These are phyloP conservation scores for Elongisporangium senticosum DNA, from an alignment of 352 stramenopile species.

Conservation along the genomic window DNA sequence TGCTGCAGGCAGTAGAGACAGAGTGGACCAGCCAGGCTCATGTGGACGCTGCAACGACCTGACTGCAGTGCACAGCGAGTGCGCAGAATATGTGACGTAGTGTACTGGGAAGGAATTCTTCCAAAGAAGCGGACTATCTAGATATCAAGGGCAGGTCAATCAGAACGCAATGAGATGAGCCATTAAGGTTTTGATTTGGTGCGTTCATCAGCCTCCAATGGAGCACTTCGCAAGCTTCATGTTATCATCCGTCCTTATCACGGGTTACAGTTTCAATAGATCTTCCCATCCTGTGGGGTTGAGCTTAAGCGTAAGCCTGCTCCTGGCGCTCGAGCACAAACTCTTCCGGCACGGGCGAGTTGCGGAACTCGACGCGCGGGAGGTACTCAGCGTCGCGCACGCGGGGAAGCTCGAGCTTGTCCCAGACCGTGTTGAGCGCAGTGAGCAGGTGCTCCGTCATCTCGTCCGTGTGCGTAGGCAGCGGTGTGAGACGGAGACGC, in stretches of 20 bases:
- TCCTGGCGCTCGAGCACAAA: constrained; percentile 27
- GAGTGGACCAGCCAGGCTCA: no score
- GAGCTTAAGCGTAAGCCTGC: constrained; percentile 3
- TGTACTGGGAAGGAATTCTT: no score
- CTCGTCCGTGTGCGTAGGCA: constrained; percentile 81
- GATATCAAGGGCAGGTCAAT: no score
- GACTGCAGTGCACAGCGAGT: no score
- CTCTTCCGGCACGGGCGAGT: constrained; percentile 43
- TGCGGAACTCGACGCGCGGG: constrained; percentile 76
- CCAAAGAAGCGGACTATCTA: no score
- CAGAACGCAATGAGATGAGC: no score
- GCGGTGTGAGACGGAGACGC: constrained; percentile 83
- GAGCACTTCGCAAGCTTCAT: not conserved
- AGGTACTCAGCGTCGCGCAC: constrained; percentile 61
- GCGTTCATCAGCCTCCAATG: no score
- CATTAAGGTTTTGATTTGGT: no score
- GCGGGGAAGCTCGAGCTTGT: constrained; percentile 71
- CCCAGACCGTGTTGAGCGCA: constrained; percentile 85
- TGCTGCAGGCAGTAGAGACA: not conserved
- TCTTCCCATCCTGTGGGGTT: not conserved
- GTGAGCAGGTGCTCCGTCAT: constrained; percentile 86
- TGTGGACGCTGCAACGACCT: no score
- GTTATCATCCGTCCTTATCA: not conserved
- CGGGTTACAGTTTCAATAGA: not conserved
- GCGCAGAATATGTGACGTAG: no score